Percentiles rank a stretch among this genome's conserved stretches.
phyloP scores from a whole-genome alignment of 768 basidiomycete genomes.

The Pisolithus orientalis region DNA sequence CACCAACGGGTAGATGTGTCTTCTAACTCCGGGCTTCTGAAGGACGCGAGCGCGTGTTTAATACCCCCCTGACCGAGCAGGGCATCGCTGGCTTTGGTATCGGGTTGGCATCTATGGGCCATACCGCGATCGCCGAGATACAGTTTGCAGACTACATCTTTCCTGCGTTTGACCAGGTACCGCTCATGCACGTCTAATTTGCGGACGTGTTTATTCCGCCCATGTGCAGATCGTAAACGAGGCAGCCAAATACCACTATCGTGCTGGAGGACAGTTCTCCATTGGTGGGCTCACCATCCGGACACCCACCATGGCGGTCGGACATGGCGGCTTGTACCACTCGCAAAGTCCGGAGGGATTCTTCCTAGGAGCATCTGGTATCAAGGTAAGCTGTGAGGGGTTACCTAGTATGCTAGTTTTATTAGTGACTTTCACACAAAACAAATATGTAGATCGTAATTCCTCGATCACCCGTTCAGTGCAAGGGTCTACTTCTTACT shows the following conservation, averaged over 20 bases:
- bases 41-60: conserved; percentile 92
- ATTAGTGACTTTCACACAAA: not conserved
- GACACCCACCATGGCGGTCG: conserved; percentile 88
- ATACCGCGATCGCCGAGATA: conserved; percentile 91
- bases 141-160: conserved; percentile 89
- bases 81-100: conserved; percentile 95
- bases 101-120: conserved; percentile 87
- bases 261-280: conserved; percentile 78
- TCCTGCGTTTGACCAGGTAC: conserved; percentile 90
- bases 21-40: conserved; percentile 5
- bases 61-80: conserved; percentile 89
- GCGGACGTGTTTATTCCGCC: not conserved
- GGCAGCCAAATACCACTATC: conserved; percentile 89
- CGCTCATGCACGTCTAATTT: conserved; percentile 4
- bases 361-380: conserved; percentile 84
- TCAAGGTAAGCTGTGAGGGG: conserved; percentile 52
- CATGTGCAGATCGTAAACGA: conserved; percentile 77
- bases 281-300: conserved; percentile 80
- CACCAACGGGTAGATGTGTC: not conserved
- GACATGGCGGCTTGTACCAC: conserved; percentile 89
- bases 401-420: not conserved
- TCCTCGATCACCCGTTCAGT: conserved; percentile 90
- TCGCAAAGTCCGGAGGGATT: conserved; percentile 94
- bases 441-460: conserved; percentile 56
- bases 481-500: conserved; percentile 84